phyloP scores from a whole-genome alignment of 495 filamentous ascomycete species.

The Rusavskia elegans region DNA sequence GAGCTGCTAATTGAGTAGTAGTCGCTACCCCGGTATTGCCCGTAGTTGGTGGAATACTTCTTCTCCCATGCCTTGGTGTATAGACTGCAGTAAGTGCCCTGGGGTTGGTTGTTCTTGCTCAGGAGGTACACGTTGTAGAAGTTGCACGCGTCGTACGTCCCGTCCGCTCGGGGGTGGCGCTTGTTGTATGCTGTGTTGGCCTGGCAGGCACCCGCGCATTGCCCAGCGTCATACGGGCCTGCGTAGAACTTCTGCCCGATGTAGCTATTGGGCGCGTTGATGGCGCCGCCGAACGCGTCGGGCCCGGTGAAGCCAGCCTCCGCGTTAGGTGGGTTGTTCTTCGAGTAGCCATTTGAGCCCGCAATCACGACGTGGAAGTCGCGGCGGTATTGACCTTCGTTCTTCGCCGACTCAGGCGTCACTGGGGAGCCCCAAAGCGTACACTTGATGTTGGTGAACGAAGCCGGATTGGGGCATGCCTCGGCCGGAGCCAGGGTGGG shows the following conservation, averaged over 20 bases:
- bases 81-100: constrained; percentile 16
- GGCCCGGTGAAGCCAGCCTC: constrained; percentile 17
- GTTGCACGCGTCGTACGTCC: constrained; percentile 21
- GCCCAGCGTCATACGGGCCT: constrained; percentile 20
- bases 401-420: constrained; percentile 16
- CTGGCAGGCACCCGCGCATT: constrained; percentile 25
- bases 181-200: constrained; percentile 25
- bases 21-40: constrained; percentile 6
- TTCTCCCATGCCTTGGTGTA: constrained; percentile 14
- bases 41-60: constrained; percentile 13
- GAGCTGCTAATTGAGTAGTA: constrained; percentile 5
- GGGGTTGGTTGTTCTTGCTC: constrained; percentile 21
- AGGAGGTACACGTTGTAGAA: constrained; percentile 35
- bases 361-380: constrained; percentile 29
- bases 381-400: constrained; percentile 21
- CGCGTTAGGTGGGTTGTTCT: constrained; percentile 15
- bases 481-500: constrained; percentile 21
- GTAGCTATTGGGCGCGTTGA: constrained; percentile 27
- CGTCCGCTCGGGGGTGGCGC: constrained; percentile 13
- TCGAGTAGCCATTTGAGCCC: constrained; percentile 26
- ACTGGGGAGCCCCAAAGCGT: constrained; percentile 29
- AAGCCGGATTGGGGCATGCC: constrained; percentile 25
- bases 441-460: constrained; percentile 37
- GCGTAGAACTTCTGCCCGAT: constrained; percentile 27
- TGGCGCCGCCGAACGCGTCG: constrained; percentile 17